Base-by-base conservation (phyloP, 306 rosid genomes). In the Sicyos baderoa region DNA sequence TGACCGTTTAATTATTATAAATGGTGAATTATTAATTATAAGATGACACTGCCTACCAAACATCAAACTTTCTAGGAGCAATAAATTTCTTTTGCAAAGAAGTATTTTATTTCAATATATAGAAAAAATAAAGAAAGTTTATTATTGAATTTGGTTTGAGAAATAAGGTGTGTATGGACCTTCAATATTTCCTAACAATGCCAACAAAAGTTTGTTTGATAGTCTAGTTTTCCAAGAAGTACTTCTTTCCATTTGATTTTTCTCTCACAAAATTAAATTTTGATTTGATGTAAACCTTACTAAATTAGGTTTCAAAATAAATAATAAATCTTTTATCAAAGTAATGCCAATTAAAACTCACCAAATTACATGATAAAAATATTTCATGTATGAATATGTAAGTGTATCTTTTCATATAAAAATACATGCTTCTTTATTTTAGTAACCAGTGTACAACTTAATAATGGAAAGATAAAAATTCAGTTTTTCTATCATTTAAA, bases 231-330 rank as follows among this genome's bases (percentile, higher is more conserved):
- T 35, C 48, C 49, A 62, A 14, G 1, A 2, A 9, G 1, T 40
- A 35, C 68, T 4, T 1, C 18, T 25, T 35, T 37, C 0, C 68
- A 13, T 62, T 62, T 62, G 51, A 62, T 17, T 62, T 62, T 62
- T 62, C 68, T 10, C n/a, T 7, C 25, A 0, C 2, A 1, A 60
- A 18, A 18, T 54, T 0, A 8, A 9, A 8, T 3, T 62, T 62
- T 62, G n/a, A 62, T 62, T 62, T 62, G 51, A 62, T 40, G 68
- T 40, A 62, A 62, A 62, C 51, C 10, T n/a, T 35, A n/a, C 49
- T 27, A 27, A 13, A 12, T 2, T 7, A 27, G 37, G 37, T 32
- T 32, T 32, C 37, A 32, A 32, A 32, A n/a, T n/a, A 27, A 27
- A 27, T 3, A 27, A 27, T 27, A 27, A 27, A 27, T 1, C 32